Evolutionary conservation across 805 yeast genomes (phyloP).

Genomic region (Candida michaelii): DNA sequence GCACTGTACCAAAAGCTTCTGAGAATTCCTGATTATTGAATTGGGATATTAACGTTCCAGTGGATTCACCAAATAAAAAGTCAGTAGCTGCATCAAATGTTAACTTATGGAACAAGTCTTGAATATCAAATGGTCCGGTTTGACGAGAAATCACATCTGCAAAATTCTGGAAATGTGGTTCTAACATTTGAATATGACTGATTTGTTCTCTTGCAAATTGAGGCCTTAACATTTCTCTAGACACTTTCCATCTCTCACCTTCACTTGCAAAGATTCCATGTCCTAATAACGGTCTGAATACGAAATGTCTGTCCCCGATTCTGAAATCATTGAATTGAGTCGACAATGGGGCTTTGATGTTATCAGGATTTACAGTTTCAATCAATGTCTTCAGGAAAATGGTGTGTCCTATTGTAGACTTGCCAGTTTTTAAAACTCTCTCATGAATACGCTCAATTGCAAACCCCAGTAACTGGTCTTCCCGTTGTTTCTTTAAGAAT

Average conservation of each 20-base stretch:
- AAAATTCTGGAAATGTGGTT: slow-evolving; percentile 31
- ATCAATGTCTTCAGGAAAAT: slow-evolving; percentile 12
- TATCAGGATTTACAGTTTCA: slow-evolving; percentile 35
- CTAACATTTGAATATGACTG: slow-evolving; percentile 31
- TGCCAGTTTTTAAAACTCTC: neutral
- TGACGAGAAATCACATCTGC: slow-evolving; percentile 18
- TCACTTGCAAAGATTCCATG: slow-evolving; percentile 41
- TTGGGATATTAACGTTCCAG: slow-evolving; percentile 16
- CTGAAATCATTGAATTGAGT: slow-evolving; percentile 39
- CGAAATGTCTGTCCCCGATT: slow-evolving; percentile 29
- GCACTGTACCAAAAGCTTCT: slow-evolving; percentile 36
- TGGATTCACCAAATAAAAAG: slow-evolving; percentile 40
- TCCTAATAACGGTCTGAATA: slow-evolving; percentile 31
- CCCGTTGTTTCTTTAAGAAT: slow-evolving; percentile 1
- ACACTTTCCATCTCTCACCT: slow-evolving; percentile 37
- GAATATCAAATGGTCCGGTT: slow-evolving; percentile 29
- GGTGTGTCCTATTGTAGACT: slow-evolving; percentile 2
- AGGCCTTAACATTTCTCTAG: slow-evolving; percentile 39
- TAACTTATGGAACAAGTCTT: slow-evolving; percentile 33
- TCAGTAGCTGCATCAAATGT: slow-evolving; percentile 43
- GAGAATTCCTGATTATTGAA: slow-evolving; percentile 11
- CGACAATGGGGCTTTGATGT: slow-evolving; percentile 33
- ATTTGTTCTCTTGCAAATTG: slow-evolving; percentile 40
- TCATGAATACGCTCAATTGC: slow-evolving; percentile 6
- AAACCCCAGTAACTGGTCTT: slow-evolving; percentile 6